These are phyloP conservation scores for Escovopsis weberi DNA, from an alignment of 2,329 filamentous ascomycete species.

Conservation along the genomic window DNA sequence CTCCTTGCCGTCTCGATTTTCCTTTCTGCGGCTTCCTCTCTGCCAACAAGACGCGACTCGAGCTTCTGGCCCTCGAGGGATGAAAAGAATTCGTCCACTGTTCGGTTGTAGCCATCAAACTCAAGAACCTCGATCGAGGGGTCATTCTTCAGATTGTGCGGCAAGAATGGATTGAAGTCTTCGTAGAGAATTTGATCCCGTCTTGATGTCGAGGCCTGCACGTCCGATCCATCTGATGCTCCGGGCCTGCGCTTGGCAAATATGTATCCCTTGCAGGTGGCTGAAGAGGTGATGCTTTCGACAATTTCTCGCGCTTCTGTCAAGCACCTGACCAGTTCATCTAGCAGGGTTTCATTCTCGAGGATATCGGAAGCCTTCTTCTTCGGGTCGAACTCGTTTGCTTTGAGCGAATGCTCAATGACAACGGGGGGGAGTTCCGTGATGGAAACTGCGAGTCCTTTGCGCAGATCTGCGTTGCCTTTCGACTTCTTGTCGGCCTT, in stretches of 20 bases:
- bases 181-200: constrained; percentile 57
- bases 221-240: constrained; percentile 8
- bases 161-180: constrained; percentile 88
- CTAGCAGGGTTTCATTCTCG: constrained; percentile 46
- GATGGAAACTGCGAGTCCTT: constrained; percentile 68
- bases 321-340: constrained; percentile 53
- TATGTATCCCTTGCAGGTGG: constrained; percentile 68
- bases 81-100: constrained; percentile 93
- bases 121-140: constrained; percentile 53
- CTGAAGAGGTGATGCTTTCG: constrained; percentile 49
- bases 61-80: constrained; percentile 90
- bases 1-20: constrained; percentile 74
- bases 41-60: constrained; percentile 67
- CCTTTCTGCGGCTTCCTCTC: constrained; percentile 64
- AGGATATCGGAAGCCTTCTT: constrained; percentile 56
- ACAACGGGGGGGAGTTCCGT: constrained; percentile 80
- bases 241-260: constrained; percentile 50
- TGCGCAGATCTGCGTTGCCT: constrained; percentile 65
- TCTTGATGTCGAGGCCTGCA: constrained; percentile 23
- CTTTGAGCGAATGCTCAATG: constrained; percentile 69
- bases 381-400: constrained; percentile 53
- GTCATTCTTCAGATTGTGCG: constrained; percentile 61
- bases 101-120: constrained; percentile 78
- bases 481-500: constrained; percentile 46
- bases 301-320: constrained; percentile 56